Base-by-base conservation (phyloP, 148 eudicot genomes). In the Rhododendron kiyosumense region DNA sequence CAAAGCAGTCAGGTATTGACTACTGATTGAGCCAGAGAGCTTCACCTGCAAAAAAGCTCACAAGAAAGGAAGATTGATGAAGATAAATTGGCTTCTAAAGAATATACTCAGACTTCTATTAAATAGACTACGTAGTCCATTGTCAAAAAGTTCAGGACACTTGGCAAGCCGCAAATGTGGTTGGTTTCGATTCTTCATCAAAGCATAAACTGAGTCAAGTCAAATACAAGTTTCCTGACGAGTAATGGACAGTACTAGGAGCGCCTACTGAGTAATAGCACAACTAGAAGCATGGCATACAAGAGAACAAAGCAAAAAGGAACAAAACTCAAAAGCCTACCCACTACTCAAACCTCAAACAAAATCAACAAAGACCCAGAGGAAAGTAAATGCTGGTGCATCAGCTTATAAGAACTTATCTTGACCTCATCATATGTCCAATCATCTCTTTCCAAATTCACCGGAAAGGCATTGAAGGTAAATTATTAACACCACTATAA, bases 1-100 rank as follows among this genome's bases (percentile, higher is more conserved):
- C 85, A 97, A 89, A 83, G 99, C 98, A 63, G 99, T 95, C 91
- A 97, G 88, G 92, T 97, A 97, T 92, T 97, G 99, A 91, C 99
- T 95, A 89, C 99, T 97, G 83, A 97, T 88, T 38, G 96, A 95
- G 82, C 99, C 99, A 71, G 99, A 97, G 85, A 95, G 98, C 92
- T 93, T 97, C 88, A 97, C 99, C 99, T 97, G 93, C 85, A 86
- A 85, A 83, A 46, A 78, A 11, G 51, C 71, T 14, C 67, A 32
- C 52, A 26, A 43, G 38, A 9, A 28, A 77, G 22, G 75, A 30
- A 63, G 9, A 65, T 59, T 32, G 32, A 43, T 26, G 41, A 84
- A 28, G 34, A 28, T 69, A 30, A 34, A 74, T 34, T 20, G 48
- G 63, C 71, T 59, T 57, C 67, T 24, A 18, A n/a, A 65, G 71